These are phyloP conservation scores for Selenicereus undatus DNA, from an alignment of 148 eudicot genomes.

Conservation along the genomic window DNA sequence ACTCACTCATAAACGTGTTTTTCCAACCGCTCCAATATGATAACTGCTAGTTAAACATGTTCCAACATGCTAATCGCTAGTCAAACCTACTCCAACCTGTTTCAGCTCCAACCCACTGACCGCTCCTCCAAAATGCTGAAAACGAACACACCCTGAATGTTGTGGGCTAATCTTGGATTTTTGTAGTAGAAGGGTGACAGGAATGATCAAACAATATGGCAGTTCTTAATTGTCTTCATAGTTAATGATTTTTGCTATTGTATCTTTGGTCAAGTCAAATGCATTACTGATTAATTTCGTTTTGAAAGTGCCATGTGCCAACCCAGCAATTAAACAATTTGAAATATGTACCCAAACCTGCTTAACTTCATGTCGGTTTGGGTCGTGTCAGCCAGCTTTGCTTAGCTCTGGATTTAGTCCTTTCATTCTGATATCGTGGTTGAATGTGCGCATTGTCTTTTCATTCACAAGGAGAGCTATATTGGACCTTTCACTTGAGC, in stretches of 20 bases:
- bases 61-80: no score
- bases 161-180: neutral
- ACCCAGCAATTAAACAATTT: no score
- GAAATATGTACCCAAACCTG: no score
- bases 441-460: neutral
- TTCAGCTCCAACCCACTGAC: no score
- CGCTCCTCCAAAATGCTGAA: no score
- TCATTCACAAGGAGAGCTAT: neutral
- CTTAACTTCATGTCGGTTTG: neutral
- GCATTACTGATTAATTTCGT: no score
- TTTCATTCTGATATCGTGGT: neutral
- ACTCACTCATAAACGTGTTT: no score
- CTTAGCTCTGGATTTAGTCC: neutral
- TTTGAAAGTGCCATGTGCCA: no score
- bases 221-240: neutral
- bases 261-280: no score
- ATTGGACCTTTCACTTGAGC: neutral
- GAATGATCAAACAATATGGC: neutral
- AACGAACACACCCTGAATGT: neutral
- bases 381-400: conserved; percentile 4
- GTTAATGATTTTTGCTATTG: neutral
- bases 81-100: no score
- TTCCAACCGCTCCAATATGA: no score
- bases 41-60: no score
- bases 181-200: neutral